Conservation (phyloP, 2,329 filamentous ascomycete genomes). For the Talaromyces sp. region DNA sequence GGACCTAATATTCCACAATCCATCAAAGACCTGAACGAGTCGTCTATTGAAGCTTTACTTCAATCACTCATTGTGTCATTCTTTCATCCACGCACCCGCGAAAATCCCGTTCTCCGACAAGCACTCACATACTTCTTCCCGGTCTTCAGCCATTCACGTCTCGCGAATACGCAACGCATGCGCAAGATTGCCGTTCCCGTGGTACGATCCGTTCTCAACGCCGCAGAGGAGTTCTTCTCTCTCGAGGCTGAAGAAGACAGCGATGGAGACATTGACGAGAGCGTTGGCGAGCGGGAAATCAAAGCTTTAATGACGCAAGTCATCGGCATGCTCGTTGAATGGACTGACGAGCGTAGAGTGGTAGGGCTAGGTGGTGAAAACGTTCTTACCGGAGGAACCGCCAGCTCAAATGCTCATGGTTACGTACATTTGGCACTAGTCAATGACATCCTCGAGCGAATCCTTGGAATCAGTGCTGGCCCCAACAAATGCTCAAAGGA, state of each 20-base stretch:
- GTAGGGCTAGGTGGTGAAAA: constrained; percentile 57
- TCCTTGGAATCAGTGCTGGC: constrained; percentile 52
- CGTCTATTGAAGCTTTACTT: constrained; percentile 68
- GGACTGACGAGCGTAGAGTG: constrained; percentile 86
- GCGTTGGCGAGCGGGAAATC: constrained; percentile 64
- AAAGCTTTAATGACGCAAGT: constrained; percentile 66
- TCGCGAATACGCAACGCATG: constrained; percentile 82
- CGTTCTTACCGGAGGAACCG: constrained; percentile 49
- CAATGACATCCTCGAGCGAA: constrained; percentile 69
- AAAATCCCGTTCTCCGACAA: constrained; percentile 80
- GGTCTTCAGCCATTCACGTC: constrained; percentile 83
- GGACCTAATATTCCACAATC: constrained; percentile 53
- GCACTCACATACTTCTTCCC: constrained; percentile 90
- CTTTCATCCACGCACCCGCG: constrained; percentile 78
- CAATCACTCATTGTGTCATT: constrained; percentile 81
- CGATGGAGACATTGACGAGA: constrained; percentile 69
- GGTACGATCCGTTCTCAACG: constrained; percentile 64
- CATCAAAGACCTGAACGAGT: constrained; percentile 49
- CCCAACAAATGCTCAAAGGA: constrained; percentile 54
- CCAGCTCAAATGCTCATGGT: constrained; percentile 58
- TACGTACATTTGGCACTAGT: constrained; percentile 80
- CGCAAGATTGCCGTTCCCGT: constrained; percentile 68
- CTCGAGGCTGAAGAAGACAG: constrained; percentile 71
- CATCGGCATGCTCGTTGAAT: constrained; percentile 77
- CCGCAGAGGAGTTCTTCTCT: constrained; percentile 62